A percentile compares a stretch with the other conserved stretches of the same genome.
Conservation (phyloP, 2,329 filamentous ascomycete genomes). For the Penicillium sp. region DNA sequence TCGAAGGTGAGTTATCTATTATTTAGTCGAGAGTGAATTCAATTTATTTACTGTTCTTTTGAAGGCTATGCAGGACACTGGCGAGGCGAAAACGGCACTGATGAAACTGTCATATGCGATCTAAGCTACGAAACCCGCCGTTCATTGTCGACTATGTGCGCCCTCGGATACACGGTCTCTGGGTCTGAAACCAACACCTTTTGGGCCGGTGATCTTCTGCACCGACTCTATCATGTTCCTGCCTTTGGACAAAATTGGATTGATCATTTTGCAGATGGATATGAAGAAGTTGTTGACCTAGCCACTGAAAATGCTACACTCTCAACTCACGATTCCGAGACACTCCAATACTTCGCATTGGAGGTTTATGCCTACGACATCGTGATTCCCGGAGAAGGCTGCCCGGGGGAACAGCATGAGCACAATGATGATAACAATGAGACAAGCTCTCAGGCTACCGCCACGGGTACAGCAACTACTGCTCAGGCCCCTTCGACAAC, state of each 20-base stretch:
- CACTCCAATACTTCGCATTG: slow-evolving; percentile 70
- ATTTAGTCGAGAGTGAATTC: background rate
- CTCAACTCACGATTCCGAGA: slow-evolving; percentile 62
- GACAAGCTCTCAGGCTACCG: slow-evolving; percentile 13
- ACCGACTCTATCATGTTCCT: slow-evolving; percentile 68
- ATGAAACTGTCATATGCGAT: slow-evolving; percentile 72
- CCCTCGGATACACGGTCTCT: slow-evolving; percentile 65
- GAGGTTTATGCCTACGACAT: slow-evolving; percentile 69
- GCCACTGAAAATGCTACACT: slow-evolving; percentile 56
- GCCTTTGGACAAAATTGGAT: slow-evolving; percentile 63
- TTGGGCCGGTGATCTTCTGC: slow-evolving; percentile 69
- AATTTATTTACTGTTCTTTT: slow-evolving; percentile 3
- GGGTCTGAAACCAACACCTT: slow-evolving; percentile 61
- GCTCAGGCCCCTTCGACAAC: slow-evolving; percentile 19
- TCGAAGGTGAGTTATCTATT: slow-evolving; percentile 48
- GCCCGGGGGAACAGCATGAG: slow-evolving; percentile 50
- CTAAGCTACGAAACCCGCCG: slow-evolving; percentile 63
- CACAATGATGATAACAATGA: slow-evolving; percentile 8
- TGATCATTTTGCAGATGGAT: slow-evolving; percentile 66
- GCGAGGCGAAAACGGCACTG: slow-evolving; percentile 66
- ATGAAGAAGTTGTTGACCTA: slow-evolving; percentile 58
- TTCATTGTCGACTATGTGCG: slow-evolving; percentile 64
- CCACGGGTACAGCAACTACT: slow-evolving; percentile 8
- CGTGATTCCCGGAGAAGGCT: slow-evolving; percentile 66
- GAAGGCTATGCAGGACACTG: slow-evolving; percentile 70